These are phyloP conservation scores for Flaveria sonorensis DNA, from an alignment of 129 eudicot species.

Conservation along the genomic window DNA sequence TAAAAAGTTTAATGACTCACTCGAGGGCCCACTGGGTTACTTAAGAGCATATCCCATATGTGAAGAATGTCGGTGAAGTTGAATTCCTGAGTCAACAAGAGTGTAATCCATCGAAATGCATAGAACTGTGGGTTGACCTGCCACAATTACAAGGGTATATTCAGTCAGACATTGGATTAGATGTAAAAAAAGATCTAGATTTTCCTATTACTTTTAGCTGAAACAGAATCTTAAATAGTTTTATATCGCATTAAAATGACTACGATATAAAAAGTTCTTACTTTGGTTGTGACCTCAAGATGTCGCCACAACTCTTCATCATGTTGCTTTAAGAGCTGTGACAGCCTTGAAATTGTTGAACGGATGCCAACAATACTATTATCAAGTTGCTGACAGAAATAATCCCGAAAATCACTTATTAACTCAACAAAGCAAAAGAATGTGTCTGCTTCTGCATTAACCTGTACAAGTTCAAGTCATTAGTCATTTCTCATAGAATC, in stretches of 20 bases:
- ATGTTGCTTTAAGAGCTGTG: slow-evolving; percentile 49
- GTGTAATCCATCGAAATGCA: slow-evolving; percentile 69
- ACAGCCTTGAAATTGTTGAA: slow-evolving; percentile 50
- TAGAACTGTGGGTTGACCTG: slow-evolving; percentile 68
- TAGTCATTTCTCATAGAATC: neutral
- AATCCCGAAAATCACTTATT: slow-evolving; percentile 50
- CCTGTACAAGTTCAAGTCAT: slow-evolving; percentile 34
- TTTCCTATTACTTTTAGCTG: slow-evolving; percentile 12
- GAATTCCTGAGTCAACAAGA: slow-evolving; percentile 66
- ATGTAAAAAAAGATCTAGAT: neutral
- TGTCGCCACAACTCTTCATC: slow-evolving; percentile 65
- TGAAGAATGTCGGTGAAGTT: slow-evolving; percentile 44
- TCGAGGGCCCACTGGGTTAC: slow-evolving; percentile 55
- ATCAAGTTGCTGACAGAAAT: slow-evolving; percentile 66
- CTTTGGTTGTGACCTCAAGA: slow-evolving; percentile 60
- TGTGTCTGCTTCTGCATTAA: slow-evolving; percentile 62
- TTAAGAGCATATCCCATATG: slow-evolving; percentile 60
- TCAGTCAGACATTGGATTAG: slow-evolving; percentile 23
- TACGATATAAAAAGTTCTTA: slow-evolving; percentile 18
- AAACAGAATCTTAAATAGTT: slow-evolving; percentile 12
- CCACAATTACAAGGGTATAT: slow-evolving; percentile 4
- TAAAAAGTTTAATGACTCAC: slow-evolving; percentile 33
- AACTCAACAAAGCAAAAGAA: slow-evolving; percentile 55
- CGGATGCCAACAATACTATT: slow-evolving; percentile 58
- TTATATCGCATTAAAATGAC: slow-evolving; percentile 15